Evolutionary conservation across 257 asterid genomes (phyloP).

Genomic region (Apocynum venetum): DNA sequence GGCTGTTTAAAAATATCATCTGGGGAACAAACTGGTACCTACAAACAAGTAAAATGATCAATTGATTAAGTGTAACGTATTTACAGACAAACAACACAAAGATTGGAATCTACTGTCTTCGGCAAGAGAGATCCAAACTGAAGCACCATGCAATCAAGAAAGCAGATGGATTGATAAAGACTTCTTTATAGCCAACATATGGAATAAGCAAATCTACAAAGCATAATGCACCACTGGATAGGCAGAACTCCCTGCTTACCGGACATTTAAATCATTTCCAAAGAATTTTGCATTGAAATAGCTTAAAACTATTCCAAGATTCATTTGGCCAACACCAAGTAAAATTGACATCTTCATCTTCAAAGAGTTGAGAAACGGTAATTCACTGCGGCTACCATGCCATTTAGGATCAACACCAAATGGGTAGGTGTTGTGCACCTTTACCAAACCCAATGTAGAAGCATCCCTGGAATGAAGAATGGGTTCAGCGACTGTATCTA

Average conservation of each 20-base stretch:
- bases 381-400: slow-evolving; percentile 64
- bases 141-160: background rate
- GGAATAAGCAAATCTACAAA: background rate
- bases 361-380: slow-evolving; percentile 64
- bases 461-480: slow-evolving; percentile 43
- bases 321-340: slow-evolving; percentile 62
- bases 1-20: slow-evolving; percentile 55
- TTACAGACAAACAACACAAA: background rate
- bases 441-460: slow-evolving; percentile 44
- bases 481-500: slow-evolving; percentile 12
- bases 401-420: slow-evolving; percentile 67
- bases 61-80: background rate
- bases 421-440: slow-evolving; percentile 50
- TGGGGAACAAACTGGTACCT: slow-evolving; percentile 70
- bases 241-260: slow-evolving; percentile 31
- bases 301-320: slow-evolving; percentile 59
- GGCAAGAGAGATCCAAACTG: slow-evolving; percentile 1
- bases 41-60: slow-evolving; percentile 13
- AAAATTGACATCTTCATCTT: slow-evolving; percentile 73
- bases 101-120: background rate
- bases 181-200: background rate
- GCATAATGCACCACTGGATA: background rate
- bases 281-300: slow-evolving; percentile 55
- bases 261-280: slow-evolving; percentile 35
- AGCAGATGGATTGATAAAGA: background rate